These are phyloP conservation scores for Neurospora sp. DNA, from an alignment of 495 filamentous ascomycete genomes.

Conservation along the genomic window DNA sequence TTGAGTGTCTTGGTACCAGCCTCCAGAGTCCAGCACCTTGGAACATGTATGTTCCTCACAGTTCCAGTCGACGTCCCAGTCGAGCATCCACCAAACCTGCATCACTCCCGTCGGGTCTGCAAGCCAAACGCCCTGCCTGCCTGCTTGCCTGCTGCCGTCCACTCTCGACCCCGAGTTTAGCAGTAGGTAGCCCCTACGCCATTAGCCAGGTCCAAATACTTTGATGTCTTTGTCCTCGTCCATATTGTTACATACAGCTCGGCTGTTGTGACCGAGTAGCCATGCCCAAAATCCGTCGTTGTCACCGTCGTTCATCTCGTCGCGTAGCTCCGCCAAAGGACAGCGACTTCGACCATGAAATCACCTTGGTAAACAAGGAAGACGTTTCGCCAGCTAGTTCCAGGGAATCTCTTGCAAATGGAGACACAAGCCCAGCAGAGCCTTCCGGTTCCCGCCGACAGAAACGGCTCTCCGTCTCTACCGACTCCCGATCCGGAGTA, in stretches of 20 bases:
- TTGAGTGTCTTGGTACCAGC: not conserved
- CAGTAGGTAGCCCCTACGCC: not conserved
- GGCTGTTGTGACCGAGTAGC: slow-evolving; percentile 8
- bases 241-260: not conserved
- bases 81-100: not conserved
- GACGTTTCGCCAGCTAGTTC: not conserved
- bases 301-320: slow-evolving; percentile 33
- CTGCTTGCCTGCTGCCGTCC: not conserved
- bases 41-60: not conserved
- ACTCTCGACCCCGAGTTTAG: not conserved
- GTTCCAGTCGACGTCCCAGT: not conserved
- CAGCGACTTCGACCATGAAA: slow-evolving; percentile 52
- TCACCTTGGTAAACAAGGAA: slow-evolving; percentile 40
- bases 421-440: not conserved
- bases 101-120: not conserved
- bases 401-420: not conserved
- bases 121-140: not conserved
- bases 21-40: not conserved
- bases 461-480: not conserved
- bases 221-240: not conserved
- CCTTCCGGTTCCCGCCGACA: not conserved
- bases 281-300: slow-evolving; percentile 31
- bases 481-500: not conserved
- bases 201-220: not conserved
- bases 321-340: slow-evolving; percentile 39